Conservation (phyloP, 192 early-diverging fungal species). For the Coemansia pectinata region DNA sequence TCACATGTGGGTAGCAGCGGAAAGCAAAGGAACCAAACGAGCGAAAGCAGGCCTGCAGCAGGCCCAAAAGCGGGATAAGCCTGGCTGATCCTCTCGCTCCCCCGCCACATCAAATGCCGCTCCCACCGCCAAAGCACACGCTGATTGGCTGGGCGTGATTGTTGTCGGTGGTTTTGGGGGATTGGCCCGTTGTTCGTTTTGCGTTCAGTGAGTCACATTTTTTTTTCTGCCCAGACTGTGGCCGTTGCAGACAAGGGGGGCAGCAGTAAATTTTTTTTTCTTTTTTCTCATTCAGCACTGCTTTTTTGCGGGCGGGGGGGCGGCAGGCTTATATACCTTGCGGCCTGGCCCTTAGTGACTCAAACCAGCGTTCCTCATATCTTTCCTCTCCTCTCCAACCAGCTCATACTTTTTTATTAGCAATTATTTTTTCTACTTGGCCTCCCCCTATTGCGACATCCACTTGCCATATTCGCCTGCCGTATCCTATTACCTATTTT, state of each 20-base stretch:
- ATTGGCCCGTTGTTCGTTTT: neutral
- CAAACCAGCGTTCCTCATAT: slow-evolving; percentile 7
- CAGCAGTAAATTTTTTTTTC: slow-evolving; percentile 16
- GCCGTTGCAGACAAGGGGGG: slow-evolving; percentile 10
- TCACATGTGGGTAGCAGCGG: slow-evolving; percentile 10
- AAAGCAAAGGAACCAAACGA: neutral
- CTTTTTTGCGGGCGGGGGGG: neutral
- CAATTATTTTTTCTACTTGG: neutral
- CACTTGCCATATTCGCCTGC: neutral
- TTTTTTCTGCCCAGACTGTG: neutral
- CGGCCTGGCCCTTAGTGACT: slow-evolving; percentile 19
- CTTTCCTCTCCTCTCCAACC: slow-evolving; percentile 13
- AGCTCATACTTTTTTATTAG: slow-evolving; percentile 11
- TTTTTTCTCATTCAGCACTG: neutral
- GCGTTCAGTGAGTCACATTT: neutral
- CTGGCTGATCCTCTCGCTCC: neutral
- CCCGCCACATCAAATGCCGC: neutral
- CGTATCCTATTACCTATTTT: neutral
- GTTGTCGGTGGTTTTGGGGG: neutral
- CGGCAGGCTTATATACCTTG: slow-evolving; percentile 15
- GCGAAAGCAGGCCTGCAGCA: slow-evolving; percentile 1
- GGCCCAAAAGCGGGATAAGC: neutral
- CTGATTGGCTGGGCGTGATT: slow-evolving; percentile 15
- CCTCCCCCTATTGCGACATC: neutral
- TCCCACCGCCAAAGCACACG: neutral